Evolutionary conservation across 768 basidiomycete genomes (phyloP), one percentile per base, ranked within the genome.

Genomic region (Trametes elegans): DNA sequence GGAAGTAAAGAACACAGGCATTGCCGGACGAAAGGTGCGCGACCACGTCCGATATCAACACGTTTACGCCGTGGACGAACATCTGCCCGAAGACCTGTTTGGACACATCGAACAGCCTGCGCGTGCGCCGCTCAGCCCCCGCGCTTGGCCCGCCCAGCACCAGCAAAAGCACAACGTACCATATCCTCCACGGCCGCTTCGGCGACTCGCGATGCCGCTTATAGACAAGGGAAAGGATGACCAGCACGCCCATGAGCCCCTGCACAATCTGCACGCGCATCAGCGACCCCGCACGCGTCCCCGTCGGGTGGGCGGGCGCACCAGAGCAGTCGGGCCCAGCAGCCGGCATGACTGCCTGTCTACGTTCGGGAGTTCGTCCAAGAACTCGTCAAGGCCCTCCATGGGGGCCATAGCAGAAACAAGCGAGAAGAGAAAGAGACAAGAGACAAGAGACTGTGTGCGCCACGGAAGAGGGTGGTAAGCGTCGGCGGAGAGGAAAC

Each of bases 151-250:
- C 23, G 14, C n/a, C n/a, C n/a, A n/a, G n/a, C n/a, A n/a, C 21
- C 7, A 29, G 24, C 10, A 47, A 34, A 23, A 18, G 28, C 2
- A 41, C 29, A 29, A 59, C 82, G 55, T 62, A 88, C 93, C 96
- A 98, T 73, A 97, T 96, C 62, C 80, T 77, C 96, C 96, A 98
- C 18, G 86, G 89, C 26, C 96, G 82, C 68, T 85, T 91, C 14
- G 85, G 85, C 24, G 79, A 76, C 73, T 98, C 96, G 61, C 90
- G 76, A 53, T 95, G 89, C 53, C 96, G 78, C 68, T 98, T 98
- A 66, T 85, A 85, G 5, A 98, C 80, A 42, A 98, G 76, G 2
- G 92, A 93, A 16, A 85, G 76, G 28, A 98, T 78, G n/a, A 96
- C 94, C 27, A 98, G 72, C 16, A 93, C 70, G n/a, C 93, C 96